Conservation (phyloP, 768 basidiomycete species). For the Brasilioporus rufonigricans region DNA sequence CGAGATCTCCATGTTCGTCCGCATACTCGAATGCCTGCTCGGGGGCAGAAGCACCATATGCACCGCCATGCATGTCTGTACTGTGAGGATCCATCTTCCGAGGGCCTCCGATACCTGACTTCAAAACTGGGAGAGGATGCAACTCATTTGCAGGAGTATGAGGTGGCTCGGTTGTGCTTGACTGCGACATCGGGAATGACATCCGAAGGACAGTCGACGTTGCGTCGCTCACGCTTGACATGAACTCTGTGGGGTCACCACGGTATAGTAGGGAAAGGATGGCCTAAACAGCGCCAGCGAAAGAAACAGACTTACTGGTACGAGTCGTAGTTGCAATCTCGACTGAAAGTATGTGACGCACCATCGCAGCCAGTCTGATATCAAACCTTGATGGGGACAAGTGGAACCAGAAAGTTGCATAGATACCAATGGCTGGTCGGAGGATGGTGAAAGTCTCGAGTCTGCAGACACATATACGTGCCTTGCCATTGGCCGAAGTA, state of each 20-base stretch:
- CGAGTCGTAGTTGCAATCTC: constrained; percentile 5
- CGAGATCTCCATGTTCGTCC: background rate
- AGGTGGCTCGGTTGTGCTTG: constrained; percentile 6
- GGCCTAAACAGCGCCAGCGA: background rate
- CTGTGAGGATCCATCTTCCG: constrained; percentile 12
- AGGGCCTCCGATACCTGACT: constrained; percentile 19
- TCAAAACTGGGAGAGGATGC: constrained; percentile 1
- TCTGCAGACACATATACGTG: constrained; percentile 9
- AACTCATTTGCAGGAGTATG: background rate
- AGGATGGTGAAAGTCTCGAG: background rate
- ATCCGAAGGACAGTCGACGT: constrained; percentile 12
- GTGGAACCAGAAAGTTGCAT: background rate
- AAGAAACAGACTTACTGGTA: constrained; percentile 1
- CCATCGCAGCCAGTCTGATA: constrained; percentile 6
- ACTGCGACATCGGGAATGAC: constrained; percentile 13
- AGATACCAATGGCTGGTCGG: background rate
- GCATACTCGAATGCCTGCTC: background rate
- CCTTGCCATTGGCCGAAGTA: constrained; percentile 27
- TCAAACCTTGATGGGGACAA: constrained; percentile 1
- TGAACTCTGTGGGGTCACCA: background rate
- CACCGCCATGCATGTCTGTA: background rate
- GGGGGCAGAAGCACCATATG: background rate
- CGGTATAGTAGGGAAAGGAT: background rate
- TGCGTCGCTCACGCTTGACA: constrained; percentile 19
- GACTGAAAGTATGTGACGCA: background rate